Evolutionary conservation across 257 asterid genomes (phyloP).

Genomic region (Scutellaria galericulata): DNA sequence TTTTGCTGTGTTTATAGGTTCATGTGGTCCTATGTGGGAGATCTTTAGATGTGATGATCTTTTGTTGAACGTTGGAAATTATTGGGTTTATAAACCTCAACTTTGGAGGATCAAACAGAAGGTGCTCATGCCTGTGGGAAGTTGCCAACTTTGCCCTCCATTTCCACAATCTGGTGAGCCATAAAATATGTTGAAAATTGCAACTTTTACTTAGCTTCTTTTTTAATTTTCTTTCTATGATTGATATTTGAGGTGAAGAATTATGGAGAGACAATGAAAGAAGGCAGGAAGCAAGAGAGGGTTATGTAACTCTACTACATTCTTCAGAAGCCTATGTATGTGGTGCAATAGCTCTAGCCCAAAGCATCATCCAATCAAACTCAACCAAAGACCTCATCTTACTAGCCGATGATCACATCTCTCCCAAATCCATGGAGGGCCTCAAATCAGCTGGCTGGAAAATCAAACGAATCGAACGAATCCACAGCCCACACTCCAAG

Average conservation of each 20-base stretch:
- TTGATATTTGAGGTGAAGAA: too few relatives aligned
- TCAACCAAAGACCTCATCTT: conserved; percentile 67
- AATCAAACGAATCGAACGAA: conserved; percentile 50
- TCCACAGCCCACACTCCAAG: conserved; percentile 56
- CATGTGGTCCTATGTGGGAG: conserved; percentile 75
- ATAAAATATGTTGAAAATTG: too few relatives aligned
- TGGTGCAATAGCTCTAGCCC: conserved; percentile 82
- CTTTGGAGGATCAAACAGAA: conserved; percentile 51
- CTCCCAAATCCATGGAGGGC: conserved; percentile 47
- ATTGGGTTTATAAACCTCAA: conserved; percentile 60
- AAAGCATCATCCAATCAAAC: conserved; percentile 63
- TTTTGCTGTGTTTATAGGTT: conserved; percentile 64
- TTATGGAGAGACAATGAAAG: neutral
- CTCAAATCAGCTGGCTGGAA: conserved; percentile 73
- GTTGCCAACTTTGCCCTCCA: conserved; percentile 65
- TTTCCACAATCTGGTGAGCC: conserved; percentile 38
- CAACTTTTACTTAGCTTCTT: too few relatives aligned
- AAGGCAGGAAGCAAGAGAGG: conserved; percentile 46
- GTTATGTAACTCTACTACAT: conserved; percentile 72
- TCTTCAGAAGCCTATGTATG: conserved; percentile 79
- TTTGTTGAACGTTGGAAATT: conserved; percentile 48
- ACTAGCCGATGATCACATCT: conserved; percentile 58
- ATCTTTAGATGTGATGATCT: conserved; percentile 77
- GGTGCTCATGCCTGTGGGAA: conserved; percentile 72
- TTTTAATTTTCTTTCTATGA: too few relatives aligned